phyloP scores from a whole-genome alignment of 106 monocot species.

The Dioscorea zingiberensis region DNA sequence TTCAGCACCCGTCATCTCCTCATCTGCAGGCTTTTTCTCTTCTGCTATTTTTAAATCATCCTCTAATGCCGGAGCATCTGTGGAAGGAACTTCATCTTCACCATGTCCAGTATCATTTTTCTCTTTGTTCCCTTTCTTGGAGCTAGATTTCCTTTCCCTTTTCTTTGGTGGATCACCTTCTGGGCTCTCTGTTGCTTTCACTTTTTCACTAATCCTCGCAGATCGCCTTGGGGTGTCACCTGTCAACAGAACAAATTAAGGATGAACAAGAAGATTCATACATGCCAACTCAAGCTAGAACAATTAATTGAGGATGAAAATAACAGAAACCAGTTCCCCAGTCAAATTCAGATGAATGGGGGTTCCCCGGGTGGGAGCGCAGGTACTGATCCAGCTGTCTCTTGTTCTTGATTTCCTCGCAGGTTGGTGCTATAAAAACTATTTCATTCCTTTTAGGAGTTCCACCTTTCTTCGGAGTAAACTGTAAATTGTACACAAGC shows the following conservation, averaged over 20 bases:
- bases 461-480: conserved; percentile 45
- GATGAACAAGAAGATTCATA: neutral
- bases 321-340: conserved; percentile 59
- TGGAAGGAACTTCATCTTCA: conserved; percentile 6
- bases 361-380: conserved; percentile 53
- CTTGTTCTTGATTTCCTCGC: conserved; percentile 77
- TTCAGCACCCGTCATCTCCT: conserved; percentile 44
- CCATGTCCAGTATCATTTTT: conserved; percentile 24
- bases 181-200: conserved; percentile 32
- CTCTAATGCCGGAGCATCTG: conserved; percentile 1
- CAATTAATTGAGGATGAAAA: neutral
- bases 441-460: conserved; percentile 47
- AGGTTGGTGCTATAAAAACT: conserved; percentile 53
- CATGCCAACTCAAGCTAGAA: no score
- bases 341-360: conserved; percentile 62
- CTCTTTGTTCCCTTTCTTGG: conserved; percentile 31
- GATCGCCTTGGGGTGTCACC: conserved; percentile 76
- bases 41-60: conserved; percentile 5
- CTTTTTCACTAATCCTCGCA: conserved; percentile 56
- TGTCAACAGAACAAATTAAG: conserved; percentile 14
- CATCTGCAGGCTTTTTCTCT: conserved; percentile 15
- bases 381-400: conserved; percentile 54
- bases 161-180: conserved; percentile 55
- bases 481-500: conserved; percentile 16
- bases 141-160: conserved; percentile 29